Percentiles rank a stretch among this genome's conserved stretches.
Conservation (phyloP, 768 basidiomycete species). For the Leccinum subgranulosum region DNA sequence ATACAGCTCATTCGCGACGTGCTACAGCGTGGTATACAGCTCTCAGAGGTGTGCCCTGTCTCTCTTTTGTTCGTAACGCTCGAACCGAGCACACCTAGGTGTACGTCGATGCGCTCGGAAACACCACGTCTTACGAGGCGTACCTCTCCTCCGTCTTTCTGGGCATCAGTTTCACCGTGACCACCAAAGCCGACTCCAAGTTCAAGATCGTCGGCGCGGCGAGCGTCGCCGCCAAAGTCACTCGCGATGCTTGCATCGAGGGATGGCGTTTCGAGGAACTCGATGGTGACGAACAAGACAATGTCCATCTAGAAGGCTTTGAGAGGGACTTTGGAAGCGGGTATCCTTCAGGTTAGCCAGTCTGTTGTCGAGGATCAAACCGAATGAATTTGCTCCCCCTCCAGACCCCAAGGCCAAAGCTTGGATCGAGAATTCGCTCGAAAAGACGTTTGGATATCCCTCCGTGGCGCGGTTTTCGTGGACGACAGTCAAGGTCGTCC, state of each 20-base stretch:
- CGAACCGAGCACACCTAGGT: constrained; percentile 45
- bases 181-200: constrained; percentile 90
- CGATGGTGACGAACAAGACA: constrained; percentile 15
- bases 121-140: constrained; percentile 78
- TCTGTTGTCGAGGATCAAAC: background rate
- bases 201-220: constrained; percentile 98
- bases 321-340: constrained; percentile 64
- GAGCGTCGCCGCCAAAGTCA: constrained; percentile 97
- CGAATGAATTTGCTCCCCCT: background rate
- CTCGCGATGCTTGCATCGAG: constrained; percentile 86
- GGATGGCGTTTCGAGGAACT: constrained; percentile 80
- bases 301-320: constrained; percentile 25
- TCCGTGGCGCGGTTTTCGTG: constrained; percentile 91
- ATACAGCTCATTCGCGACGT: constrained; percentile 83
- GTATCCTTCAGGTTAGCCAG: constrained; percentile 74
- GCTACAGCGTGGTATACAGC: constrained; percentile 70
- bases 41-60: constrained; percentile 61
- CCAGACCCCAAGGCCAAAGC: constrained; percentile 89
- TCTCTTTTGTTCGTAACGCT: background rate
- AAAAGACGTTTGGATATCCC: constrained; percentile 92
- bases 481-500: constrained; percentile 83
- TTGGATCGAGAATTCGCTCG: constrained; percentile 73
- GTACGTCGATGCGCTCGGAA: constrained; percentile 93
- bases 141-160: constrained; percentile 82
- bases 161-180: constrained; percentile 82